Evolutionary conservation across 139 green algal genomes (phyloP), one percentile per base, ranked within the genome.

Genomic region (Chlamydomonas incerta): DNA sequence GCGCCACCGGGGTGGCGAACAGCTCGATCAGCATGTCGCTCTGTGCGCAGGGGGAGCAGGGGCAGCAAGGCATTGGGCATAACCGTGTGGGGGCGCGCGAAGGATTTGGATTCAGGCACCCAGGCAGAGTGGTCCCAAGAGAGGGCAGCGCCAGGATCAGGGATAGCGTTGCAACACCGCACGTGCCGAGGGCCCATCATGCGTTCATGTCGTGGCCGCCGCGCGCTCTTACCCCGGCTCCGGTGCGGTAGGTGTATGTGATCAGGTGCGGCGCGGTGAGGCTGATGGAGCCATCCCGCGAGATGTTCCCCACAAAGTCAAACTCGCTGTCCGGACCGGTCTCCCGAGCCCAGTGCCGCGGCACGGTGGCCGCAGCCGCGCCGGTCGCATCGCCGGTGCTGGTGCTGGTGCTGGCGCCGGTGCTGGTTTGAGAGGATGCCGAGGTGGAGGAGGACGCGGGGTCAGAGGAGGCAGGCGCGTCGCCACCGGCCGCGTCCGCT

Each of bases 161-260:
- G n/a, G n/a, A n/a, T n/a, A n/a, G n/a, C n/a, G n/a, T n/a, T n/a
- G n/a, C n/a, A n/a, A n/a, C n/a, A n/a, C n/a, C n/a, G n/a, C n/a
- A n/a, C n/a, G n/a, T n/a, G n/a, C n/a, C n/a, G n/a, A n/a, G n/a
- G n/a, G n/a, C n/a, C n/a, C n/a, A n/a, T n/a, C n/a, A n/a, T n/a
- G n/a, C n/a, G n/a, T n/a, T n/a, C n/a, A n/a, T n/a, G n/a, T n/a
- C n/a, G n/a, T n/a, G n/a, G n/a, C n/a, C n/a, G n/a, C n/a, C n/a
- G n/a, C n/a, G n/a, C n/a, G n/a, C n/a, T n/a, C 31, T 50, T 50
- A 50, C 41, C 41, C 41, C 41, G 41, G 41, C 35, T 0, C 37
- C 60, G 34, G n/a, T n/a, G 62, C 79, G 66, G 29, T 85, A 85
- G 31, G 47, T 85, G 50, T 85, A 76, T 9, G 31, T 57, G 23